These are phyloP conservation scores for Naganishia liquefaciens DNA, from an alignment of 1,284 basidiomycete species.

Conservation along the genomic window DNA sequence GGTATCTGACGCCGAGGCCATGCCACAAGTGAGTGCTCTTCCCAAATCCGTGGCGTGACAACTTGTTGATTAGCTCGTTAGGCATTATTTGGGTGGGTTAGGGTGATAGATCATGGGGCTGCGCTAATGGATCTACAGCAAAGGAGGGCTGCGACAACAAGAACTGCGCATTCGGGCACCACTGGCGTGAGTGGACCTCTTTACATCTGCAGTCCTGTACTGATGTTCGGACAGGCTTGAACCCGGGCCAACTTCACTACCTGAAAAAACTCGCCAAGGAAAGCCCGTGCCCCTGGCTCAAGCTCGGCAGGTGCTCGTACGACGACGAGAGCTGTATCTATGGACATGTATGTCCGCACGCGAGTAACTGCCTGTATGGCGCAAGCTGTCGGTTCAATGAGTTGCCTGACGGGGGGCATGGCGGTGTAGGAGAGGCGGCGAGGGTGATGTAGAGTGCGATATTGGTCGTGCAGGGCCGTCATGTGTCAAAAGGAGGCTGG, in stretches of 20 bases:
- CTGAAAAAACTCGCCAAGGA: slow-evolving; percentile 25
- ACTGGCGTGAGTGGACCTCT: slow-evolving; percentile 13
- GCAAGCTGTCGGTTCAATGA: slow-evolving; percentile 29
- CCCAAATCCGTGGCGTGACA: no score
- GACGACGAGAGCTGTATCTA: slow-evolving; percentile 29
- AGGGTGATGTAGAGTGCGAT: slow-evolving; percentile 10
- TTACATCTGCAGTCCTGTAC: not conserved
- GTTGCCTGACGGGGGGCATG: slow-evolving; percentile 28
- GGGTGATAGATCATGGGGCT: not conserved
- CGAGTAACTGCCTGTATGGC: slow-evolving; percentile 26
- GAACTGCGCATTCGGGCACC: slow-evolving; percentile 26
- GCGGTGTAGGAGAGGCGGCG: slow-evolving; percentile 15
- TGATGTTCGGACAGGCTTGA: slow-evolving; percentile 12
- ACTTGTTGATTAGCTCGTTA: not conserved
- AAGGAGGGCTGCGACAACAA: slow-evolving; percentile 29
- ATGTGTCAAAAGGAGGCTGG: no score
- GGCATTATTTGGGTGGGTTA: slow-evolving; percentile 29
- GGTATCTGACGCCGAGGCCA: slow-evolving; percentile 28
- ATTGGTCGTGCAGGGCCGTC: no score
- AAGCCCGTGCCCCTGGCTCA: slow-evolving; percentile 30
- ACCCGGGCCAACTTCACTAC: slow-evolving; percentile 26
- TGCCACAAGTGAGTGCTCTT: slow-evolving; percentile 29
- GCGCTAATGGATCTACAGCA: not conserved
- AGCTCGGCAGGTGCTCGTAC: slow-evolving; percentile 28
- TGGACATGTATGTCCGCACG: slow-evolving; percentile 29